Percentiles rank a stretch among this genome's conserved stretches.
These are phyloP conservation scores for Epichloe uncinata DNA, from an alignment of 2,329 filamentous ascomycete genomes.

Conservation along the genomic window DNA sequence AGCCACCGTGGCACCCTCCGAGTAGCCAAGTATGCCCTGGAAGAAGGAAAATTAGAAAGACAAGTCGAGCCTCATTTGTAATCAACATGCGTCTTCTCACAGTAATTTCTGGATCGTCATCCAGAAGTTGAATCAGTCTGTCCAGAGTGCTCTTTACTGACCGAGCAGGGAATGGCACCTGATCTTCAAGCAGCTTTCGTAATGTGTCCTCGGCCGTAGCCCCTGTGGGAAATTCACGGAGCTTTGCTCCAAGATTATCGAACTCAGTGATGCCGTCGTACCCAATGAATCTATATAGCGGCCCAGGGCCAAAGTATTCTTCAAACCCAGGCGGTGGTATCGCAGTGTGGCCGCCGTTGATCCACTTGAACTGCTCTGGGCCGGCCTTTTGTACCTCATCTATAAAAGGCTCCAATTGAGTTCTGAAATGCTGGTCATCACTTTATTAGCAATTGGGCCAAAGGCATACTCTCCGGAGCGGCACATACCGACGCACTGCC, in stretches of 20 bases:
- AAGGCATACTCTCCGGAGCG: too few species aligned
- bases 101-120: conserved; percentile 1
- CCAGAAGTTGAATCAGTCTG: background rate
- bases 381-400: background rate
- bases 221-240: conserved; percentile 1
- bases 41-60: background rate
- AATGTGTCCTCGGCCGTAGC: background rate
- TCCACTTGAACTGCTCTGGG: conserved; percentile 1
- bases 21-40: conserved; percentile 41
- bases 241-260: background rate
- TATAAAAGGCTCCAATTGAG: conserved; percentile 1
- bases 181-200: background rate
- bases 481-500: conserved; percentile 1
- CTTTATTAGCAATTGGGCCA: background rate
- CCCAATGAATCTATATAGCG: conserved; percentile 2
- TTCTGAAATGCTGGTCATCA: background rate
- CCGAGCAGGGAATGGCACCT: background rate
- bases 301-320: conserved; percentile 1
- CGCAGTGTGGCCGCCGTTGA: background rate
- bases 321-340: background rate
- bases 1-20: conserved; percentile 42
- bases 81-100: background rate
- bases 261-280: conserved; percentile 1
- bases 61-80: background rate
- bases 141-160: background rate